Evolutionary conservation across 164 flowering plant genomes (phyloP).

Genomic region (Vitis labrusca): DNA sequence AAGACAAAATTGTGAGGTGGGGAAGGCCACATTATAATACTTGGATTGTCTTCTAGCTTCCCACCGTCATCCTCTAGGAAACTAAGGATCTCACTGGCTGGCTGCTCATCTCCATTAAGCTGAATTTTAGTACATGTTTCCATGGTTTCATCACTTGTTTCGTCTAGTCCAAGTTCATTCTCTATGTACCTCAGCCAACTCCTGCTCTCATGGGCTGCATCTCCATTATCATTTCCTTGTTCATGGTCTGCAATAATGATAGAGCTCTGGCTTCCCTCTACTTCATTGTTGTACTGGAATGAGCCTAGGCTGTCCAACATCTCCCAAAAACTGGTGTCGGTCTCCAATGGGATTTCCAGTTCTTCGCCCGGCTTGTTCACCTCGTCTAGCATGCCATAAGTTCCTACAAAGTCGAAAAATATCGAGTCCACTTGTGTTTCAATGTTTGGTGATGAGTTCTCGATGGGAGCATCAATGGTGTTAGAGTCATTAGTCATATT

Average conservation of each 20-base stretch:
- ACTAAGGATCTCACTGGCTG: neutral
- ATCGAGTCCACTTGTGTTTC: constrained; percentile 1
- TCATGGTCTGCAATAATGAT: neutral
- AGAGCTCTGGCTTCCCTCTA: constrained; percentile 3
- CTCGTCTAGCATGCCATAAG: constrained; percentile 1
- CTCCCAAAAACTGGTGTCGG: constrained; percentile 45
- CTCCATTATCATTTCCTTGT: constrained; percentile 1
- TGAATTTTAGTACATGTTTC: neutral
- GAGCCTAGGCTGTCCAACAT: constrained; percentile 24
- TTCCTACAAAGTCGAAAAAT: neutral
- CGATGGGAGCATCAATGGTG: neutral
- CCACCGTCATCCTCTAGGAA: neutral
- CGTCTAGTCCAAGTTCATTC: constrained; percentile 45
- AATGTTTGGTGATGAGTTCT: neutral
- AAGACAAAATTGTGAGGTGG: too few species aligned
- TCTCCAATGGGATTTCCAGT: constrained; percentile 36
- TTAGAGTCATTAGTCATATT: constrained; percentile 5
- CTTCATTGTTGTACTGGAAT: neutral
- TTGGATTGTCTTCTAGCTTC: too few species aligned
- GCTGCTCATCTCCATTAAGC: neutral
- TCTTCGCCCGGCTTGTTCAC: constrained; percentile 20
- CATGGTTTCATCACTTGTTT: neutral
- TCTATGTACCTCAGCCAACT: constrained; percentile 49
- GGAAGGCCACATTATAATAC: too few species aligned
- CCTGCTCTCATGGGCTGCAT: constrained; percentile 10